These are phyloP conservation scores for Galerina marginata DNA, from an alignment of 768 basidiomycete genomes.

Conservation along the genomic window DNA sequence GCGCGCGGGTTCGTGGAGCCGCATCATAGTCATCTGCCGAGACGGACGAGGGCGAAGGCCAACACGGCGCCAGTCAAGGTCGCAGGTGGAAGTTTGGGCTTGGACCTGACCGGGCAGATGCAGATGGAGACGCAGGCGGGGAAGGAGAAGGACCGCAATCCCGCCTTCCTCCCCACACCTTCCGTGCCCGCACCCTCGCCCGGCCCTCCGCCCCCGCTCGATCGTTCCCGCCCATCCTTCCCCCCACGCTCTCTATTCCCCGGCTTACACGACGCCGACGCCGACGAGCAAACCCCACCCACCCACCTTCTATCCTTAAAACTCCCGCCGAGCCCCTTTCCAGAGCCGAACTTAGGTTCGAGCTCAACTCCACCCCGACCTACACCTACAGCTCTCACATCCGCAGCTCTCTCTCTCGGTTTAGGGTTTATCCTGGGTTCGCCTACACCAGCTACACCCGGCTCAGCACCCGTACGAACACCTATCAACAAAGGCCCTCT, in stretches of 20 bases:
- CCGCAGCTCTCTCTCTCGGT: neutral
- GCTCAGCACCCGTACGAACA: no score
- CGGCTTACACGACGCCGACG: no score
- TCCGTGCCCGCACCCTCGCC: neutral
- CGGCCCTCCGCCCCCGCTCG: no score
- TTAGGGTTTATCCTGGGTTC: neutral
- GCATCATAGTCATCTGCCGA: constrained; percentile 23
- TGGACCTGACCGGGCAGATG: no score
- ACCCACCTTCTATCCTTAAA: neutral
- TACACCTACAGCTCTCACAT: neutral
- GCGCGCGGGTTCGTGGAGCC: constrained; percentile 28
- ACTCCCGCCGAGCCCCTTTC: neutral
- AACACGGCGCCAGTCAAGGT: no score
- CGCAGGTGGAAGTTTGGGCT: no score
- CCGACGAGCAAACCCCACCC: neutral
- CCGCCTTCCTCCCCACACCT: no score
- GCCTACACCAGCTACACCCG: neutral
- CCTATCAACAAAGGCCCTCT: no score
- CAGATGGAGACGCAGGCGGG: no score
- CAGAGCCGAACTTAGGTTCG: no score
- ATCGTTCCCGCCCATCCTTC: neutral
- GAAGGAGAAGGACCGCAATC: no score
- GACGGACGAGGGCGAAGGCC: constrained; percentile 15
- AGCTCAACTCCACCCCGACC: neutral
- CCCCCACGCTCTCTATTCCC: neutral